Evolutionary conservation across 306 rosid species (phyloP), one percentile per base, ranked within the genome.

Genomic region (Prunus armeniaca): DNA sequence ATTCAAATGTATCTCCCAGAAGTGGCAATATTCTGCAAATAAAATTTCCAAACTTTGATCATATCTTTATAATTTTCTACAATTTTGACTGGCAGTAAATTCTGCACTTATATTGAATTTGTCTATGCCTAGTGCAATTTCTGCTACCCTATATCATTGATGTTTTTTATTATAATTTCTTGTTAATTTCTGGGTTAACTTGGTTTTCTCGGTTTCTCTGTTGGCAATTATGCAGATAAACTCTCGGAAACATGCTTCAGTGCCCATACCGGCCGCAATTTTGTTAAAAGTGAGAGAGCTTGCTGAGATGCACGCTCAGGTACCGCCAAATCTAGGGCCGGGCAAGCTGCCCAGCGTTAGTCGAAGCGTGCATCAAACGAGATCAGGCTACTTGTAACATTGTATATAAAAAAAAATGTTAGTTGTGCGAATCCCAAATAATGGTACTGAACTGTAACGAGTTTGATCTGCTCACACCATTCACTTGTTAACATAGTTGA

Each of bases 231-330:
- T 83, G 80, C 30, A 95, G 99, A 74, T 91, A 51, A 91, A 86
- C 84, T 79, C 89, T 3, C 90, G 97, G 85, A 95, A 95, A 89
- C 89, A 89, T 67, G 89, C 90, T 41, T 34, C 97, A 0, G 86
- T 82, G 20, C 93, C 97, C 2, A 92, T 95, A 66, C 99, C 99
- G 0, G 93, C 90, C 46, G 52, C 82, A 20, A 89, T 92, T 75
- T 79, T 95, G 82, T 70, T 84, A 8, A 86, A 88, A 32, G 97
- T 95, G 56, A 89, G 99, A 88, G 88, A 95, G 86, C 97, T 95
- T 46, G 99, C 99, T 1, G 90, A 86, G 88, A 77, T 83, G 96
- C 93, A 92, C 34, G 84, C 90, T 19, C 97, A 89, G 83, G 86
- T 77, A 34, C 93, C 97, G 69, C 76, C 88, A 64, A 89, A 81